Evolutionary conservation across 139 green algal genomes (phyloP).

Genomic region (Micromonas pusilla): DNA sequence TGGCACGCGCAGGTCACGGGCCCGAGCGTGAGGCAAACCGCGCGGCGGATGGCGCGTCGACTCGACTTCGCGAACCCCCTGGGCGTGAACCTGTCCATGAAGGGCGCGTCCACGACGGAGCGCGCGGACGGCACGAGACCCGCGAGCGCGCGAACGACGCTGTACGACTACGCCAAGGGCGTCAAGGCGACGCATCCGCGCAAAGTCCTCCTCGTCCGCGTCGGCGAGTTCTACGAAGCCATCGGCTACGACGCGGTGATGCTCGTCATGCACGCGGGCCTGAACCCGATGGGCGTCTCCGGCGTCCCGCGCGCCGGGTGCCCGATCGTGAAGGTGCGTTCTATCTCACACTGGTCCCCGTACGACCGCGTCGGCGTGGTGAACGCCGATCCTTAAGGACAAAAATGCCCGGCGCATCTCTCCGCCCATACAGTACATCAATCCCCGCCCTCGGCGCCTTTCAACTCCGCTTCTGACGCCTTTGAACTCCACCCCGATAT

Average conservation of each 20-base stretch:
- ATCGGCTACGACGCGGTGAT: conserved; percentile 76
- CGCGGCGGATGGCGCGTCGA: background rate
- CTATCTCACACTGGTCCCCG: no score
- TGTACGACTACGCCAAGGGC: conserved; percentile 17
- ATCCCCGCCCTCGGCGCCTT: no score
- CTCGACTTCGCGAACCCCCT: conserved; percentile 9
- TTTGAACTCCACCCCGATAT: no score
- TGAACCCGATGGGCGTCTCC: conserved; percentile 69
- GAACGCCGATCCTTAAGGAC: no score
- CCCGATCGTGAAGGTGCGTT: conserved; percentile 58
- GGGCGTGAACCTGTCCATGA: conserved; percentile 10
- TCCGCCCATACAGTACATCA: no score
- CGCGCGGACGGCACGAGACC: background rate
- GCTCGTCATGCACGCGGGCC: conserved; percentile 63
- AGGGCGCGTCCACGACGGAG: background rate
- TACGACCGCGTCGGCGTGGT: no score
- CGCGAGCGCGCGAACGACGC: background rate
- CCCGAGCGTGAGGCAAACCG: background rate
- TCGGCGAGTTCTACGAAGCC: conserved; percentile 83
- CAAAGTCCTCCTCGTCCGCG: conserved; percentile 35
- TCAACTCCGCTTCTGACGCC: no score
- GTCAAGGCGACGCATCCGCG: conserved; percentile 7
- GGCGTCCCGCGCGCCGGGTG: conserved; percentile 64
- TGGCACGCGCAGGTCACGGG: background rate
- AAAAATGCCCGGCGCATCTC: no score